A percentile compares a stretch with the other conserved stretches of the same genome.
These are phyloP conservation scores for Moelleriella libera DNA, from an alignment of 2,329 filamentous ascomycete species.

Conservation along the genomic window DNA sequence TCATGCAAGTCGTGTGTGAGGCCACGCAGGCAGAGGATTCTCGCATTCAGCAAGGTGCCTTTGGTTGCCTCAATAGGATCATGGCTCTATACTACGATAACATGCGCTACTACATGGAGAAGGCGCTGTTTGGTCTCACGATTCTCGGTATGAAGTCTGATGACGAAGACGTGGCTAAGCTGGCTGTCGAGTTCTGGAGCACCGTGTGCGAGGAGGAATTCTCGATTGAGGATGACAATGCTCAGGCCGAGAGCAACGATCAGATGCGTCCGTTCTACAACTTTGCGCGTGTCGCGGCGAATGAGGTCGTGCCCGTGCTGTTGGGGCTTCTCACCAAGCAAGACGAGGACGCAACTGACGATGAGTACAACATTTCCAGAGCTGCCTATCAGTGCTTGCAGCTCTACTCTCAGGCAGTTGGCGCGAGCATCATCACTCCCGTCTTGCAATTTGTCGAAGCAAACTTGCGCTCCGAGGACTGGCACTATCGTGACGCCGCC, in stretches of 20 bases:
- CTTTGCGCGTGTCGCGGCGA: slow-evolving; percentile 84
- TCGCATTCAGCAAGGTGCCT: slow-evolving; percentile 88
- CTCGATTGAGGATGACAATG: slow-evolving; percentile 93
- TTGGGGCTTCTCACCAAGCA: slow-evolving; percentile 85
- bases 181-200: slow-evolving; percentile 99
- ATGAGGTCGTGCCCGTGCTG: slow-evolving; percentile 87
- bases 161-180: slow-evolving; percentile 94
- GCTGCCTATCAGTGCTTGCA: slow-evolving; percentile 94
- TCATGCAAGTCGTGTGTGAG: slow-evolving; percentile 99
- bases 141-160: slow-evolving; percentile 98
- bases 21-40: slow-evolving; percentile 87
- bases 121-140: slow-evolving; percentile 91
- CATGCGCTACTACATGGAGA: slow-evolving; percentile 99
- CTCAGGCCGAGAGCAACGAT: slow-evolving; percentile 57
- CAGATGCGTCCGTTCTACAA: slow-evolving; percentile 90
- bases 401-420: slow-evolving; percentile 87
- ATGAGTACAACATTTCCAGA: slow-evolving; percentile 93
- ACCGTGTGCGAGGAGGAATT: slow-evolving; percentile 99
- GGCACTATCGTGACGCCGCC: slow-evolving; percentile 88
- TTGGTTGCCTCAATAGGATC: slow-evolving; percentile 94
- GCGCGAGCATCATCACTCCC: slow-evolving; percentile 66
- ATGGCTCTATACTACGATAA: slow-evolving; percentile 99
- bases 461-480: slow-evolving; percentile 81
- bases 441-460: slow-evolving; percentile 86
- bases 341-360: slow-evolving; percentile 90